Base-by-base conservation (phyloP, 768 basidiomycete species). In the Russula ochroleuca region DNA sequence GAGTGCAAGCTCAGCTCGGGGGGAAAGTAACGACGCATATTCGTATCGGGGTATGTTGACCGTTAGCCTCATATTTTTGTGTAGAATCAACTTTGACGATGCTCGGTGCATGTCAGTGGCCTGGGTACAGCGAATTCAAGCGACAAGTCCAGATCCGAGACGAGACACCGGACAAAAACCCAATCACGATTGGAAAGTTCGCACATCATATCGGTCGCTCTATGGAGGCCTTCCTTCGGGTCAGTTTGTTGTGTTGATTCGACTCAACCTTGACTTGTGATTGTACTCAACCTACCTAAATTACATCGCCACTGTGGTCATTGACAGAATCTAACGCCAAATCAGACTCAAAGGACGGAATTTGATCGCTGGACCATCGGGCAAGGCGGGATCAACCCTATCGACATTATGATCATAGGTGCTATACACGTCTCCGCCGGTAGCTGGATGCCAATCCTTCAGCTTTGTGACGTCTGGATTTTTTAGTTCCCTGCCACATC, bases 391-490 rank as follows among this genome's bases (percentile, higher is more conserved):
- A 35, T 66, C 19, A n/a, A 47, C 9, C 57, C 19, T 13, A 1
- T 28, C 37, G 47, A 31, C 28, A 66, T 63, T 28, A 64, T n/a
- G 19, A 21, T 66, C 5, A 63, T 66, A 17, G 65, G 65, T 5
- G 65, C 57, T 17, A 35, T 66, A 3, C 62, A 66, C 5, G 65
- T 63, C 25, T 66, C 65, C 5, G 50, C 56, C 10, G 65, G 65
- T 10, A 51, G 62, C 14, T 66, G 65, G 65, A 66, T 66, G 65
- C 65, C 65, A 9, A 66, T 66, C 28, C 62, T 66, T 38, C 64
- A 65, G 48, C 54, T 61, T 10, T 23, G 31, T 5, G 33, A 21
- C 23, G 6, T 13, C 21, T 64, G 45, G n/a, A 28, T 65, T 3
- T 23, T 45, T 28, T 65, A 50, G 48, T 21, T 5, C 28, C 28